Percentiles rank a stretch among this genome's conserved stretches.
Conservation (phyloP, 192 early-diverging fungal genomes). For the Entomortierella chlamydospora region DNA sequence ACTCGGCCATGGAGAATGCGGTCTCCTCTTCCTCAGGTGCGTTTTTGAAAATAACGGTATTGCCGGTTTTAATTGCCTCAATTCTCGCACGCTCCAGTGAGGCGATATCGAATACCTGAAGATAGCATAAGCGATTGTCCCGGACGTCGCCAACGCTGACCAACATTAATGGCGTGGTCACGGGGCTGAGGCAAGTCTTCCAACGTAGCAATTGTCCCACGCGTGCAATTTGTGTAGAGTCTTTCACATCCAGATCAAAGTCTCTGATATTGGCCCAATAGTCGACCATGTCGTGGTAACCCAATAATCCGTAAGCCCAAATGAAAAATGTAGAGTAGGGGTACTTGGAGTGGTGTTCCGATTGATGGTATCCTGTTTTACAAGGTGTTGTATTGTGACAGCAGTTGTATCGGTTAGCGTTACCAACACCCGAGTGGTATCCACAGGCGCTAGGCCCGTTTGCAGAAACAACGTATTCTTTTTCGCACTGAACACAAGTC, state of each 20-base stretch:
- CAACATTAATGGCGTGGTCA: slow-evolving; percentile 52
- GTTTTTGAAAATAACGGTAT: slow-evolving; percentile 35
- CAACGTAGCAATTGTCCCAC: slow-evolving; percentile 56
- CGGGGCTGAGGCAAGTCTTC: slow-evolving; percentile 10
- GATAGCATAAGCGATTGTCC: slow-evolving; percentile 31
- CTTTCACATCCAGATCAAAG: slow-evolving; percentile 30
- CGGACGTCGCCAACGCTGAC: slow-evolving; percentile 53
- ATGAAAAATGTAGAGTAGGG: slow-evolving; percentile 46
- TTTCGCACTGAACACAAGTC: slow-evolving; percentile 51
- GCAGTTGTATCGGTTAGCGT: slow-evolving; percentile 29
- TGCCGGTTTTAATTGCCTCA: background rate
- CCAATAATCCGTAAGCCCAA: slow-evolving; percentile 27
- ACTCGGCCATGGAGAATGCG: slow-evolving; percentile 53
- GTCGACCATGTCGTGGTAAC: slow-evolving; percentile 53
- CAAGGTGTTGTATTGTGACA: slow-evolving; percentile 45
- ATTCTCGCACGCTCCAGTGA: slow-evolving; percentile 22
- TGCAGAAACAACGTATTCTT: slow-evolving; percentile 43
- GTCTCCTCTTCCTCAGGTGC: background rate
- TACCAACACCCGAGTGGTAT: slow-evolving; percentile 34
- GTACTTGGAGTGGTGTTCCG: slow-evolving; percentile 53
- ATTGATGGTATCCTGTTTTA: slow-evolving; percentile 20
- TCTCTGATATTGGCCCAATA: slow-evolving; percentile 41
- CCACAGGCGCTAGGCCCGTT: slow-evolving; percentile 47
- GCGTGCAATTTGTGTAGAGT: slow-evolving; percentile 22
- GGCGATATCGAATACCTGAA: slow-evolving; percentile 34